These are phyloP conservation scores for Asterella californica DNA, from an alignment of 225 moss, liverwort and hornwort genomes.

Conservation along the genomic window DNA sequence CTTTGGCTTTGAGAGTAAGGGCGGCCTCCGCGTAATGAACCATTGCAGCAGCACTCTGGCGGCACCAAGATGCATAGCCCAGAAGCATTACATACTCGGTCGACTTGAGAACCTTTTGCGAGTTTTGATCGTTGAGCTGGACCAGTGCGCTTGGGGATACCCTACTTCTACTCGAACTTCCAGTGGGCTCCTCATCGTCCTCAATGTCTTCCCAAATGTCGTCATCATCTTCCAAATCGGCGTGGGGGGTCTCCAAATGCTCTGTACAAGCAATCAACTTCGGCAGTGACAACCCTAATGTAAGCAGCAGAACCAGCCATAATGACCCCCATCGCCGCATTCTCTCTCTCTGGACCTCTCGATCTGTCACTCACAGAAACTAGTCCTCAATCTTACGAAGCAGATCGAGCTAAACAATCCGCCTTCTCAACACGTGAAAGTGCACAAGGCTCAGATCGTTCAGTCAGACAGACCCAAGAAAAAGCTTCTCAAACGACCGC, in stretches of 20 bases:
- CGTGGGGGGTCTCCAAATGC: neutral
- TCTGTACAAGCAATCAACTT: neutral
- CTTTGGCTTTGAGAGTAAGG: conserved; percentile 37
- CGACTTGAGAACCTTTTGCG: conserved; percentile 51
- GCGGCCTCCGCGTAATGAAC: conserved; percentile 71
- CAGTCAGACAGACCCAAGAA: neutral
- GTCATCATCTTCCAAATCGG: conserved; percentile 26
- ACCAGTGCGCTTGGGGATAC: conserved; percentile 39
- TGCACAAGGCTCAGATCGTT: neutral
- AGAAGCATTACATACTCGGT: conserved; percentile 61
- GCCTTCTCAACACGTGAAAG: neutral
- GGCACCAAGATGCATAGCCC: conserved; percentile 93
- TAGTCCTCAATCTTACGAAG: neutral
- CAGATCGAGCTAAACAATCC: neutral
- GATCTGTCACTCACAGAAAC: neutral
- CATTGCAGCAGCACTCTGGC: conserved; percentile 67
- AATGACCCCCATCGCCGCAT: conserved; percentile 13
- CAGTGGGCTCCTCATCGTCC: conserved; percentile 39
- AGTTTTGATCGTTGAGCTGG: conserved; percentile 67
- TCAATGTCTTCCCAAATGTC: conserved; percentile 64
- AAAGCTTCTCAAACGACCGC: neutral
- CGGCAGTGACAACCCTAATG: conserved; percentile 3
- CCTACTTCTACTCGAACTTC: neutral
- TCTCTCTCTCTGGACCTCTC: conserved; percentile 4
- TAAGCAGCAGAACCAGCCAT: conserved; percentile 6